phyloP scores from a whole-genome alignment of 2,329 filamentous ascomycete genomes.

The Exophiala xenobiotica region DNA sequence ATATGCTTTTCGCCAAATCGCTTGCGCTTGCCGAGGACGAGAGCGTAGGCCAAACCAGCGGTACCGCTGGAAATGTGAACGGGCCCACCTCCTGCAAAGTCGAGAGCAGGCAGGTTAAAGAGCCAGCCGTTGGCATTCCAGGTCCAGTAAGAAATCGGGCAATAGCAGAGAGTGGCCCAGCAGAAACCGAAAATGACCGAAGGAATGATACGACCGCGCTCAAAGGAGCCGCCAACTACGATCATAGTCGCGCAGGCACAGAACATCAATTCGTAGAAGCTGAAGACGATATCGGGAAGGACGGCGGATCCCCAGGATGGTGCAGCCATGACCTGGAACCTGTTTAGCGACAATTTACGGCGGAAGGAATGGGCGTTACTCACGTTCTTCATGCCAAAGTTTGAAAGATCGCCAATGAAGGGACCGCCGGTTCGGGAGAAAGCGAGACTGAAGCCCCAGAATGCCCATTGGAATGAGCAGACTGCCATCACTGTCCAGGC shows the following conservation, averaged over 20 bases:
- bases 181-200: conserved; percentile 70
- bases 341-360: background rate
- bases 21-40: conserved; percentile 70
- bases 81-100: conserved; percentile 73
- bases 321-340: conserved; percentile 42
- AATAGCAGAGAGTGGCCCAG: conserved; percentile 71
- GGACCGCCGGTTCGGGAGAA: conserved; percentile 60
- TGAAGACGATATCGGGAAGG: conserved; percentile 66
- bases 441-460: conserved; percentile 64
- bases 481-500: conserved; percentile 57
- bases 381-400: conserved; percentile 63
- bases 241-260: conserved; percentile 58
- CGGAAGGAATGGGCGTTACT: conserved; percentile 71
- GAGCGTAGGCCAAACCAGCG: conserved; percentile 68
- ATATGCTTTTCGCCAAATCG: conserved; percentile 55
- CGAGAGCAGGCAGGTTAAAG: conserved; percentile 65
- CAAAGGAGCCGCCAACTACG: conserved; percentile 63
- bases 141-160: conserved; percentile 70
- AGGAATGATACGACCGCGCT: conserved; percentile 62
- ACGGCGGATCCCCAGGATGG: conserved; percentile 58
- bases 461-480: conserved; percentile 56
- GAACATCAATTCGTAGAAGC: conserved; percentile 65
- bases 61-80: conserved; percentile 73
- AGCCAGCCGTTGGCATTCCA: conserved; percentile 75
- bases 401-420: conserved; percentile 63